These are phyloP conservation scores for Epichloe coenophiala DNA, from an alignment of 2,329 filamentous ascomycete species.

Conservation along the genomic window DNA sequence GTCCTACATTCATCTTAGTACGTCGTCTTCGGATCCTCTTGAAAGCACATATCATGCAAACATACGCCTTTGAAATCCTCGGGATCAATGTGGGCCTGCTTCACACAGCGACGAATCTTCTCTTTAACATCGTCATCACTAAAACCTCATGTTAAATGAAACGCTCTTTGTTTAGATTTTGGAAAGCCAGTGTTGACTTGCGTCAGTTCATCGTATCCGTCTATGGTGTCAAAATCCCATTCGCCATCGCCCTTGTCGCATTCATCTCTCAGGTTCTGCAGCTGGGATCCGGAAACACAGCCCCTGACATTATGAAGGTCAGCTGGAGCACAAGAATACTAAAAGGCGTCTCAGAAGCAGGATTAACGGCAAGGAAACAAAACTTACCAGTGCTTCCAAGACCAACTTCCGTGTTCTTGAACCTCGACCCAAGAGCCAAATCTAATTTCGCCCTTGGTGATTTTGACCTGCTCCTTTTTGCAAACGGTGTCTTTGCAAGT, in stretches of 20 bases:
- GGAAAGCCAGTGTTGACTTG: conserved; percentile 16
- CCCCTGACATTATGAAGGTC: conserved; percentile 45
- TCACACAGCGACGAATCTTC: conserved; percentile 60
- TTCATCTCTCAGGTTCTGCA: conserved; percentile 49
- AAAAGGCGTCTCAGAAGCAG: neutral
- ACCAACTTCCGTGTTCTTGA: conserved; percentile 48
- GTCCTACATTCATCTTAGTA: conserved; percentile 40
- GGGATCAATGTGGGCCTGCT: conserved; percentile 67
- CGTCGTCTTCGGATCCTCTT: neutral
- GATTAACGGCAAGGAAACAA: neutral
- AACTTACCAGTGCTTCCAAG: conserved; percentile 79
- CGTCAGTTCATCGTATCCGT: conserved; percentile 67
- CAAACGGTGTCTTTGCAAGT: conserved; percentile 62
- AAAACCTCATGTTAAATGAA: conserved; percentile 11
- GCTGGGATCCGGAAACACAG: conserved; percentile 66
- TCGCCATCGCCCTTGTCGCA: conserved; percentile 32
- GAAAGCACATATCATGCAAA: conserved; percentile 8
- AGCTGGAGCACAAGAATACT: neutral
- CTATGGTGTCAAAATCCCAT: conserved; percentile 53
- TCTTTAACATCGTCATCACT: conserved; percentile 48
- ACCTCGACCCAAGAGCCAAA: conserved; percentile 61
- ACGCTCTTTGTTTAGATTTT: neutral
- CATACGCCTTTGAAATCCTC: conserved; percentile 83
- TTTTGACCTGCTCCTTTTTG: conserved; percentile 56
- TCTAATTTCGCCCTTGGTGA: conserved; percentile 65